phyloP scores from a whole-genome alignment of 2,329 filamentous ascomycete species.

The Stagonosporopsis tanaceti region DNA sequence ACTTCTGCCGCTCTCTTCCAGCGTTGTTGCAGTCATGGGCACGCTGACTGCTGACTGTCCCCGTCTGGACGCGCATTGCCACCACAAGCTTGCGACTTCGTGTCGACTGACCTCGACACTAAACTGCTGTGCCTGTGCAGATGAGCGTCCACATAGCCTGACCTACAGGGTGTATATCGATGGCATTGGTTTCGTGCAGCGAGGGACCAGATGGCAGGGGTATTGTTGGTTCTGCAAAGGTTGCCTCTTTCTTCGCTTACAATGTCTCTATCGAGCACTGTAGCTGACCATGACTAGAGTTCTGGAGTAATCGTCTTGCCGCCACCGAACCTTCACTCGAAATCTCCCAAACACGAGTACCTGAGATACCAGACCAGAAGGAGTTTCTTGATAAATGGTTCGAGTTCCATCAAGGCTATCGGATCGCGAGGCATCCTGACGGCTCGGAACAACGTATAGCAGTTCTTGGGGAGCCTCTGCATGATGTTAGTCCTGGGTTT shows the following conservation, averaged over 20 bases:
- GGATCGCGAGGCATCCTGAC: conserved; percentile 50
- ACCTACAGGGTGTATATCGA: conserved; percentile 59
- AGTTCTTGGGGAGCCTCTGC: conserved; percentile 57
- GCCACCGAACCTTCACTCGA: conserved; percentile 52
- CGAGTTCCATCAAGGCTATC: conserved; percentile 59
- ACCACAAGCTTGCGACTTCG: conserved; percentile 53
- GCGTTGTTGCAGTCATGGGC: conserved; percentile 39
- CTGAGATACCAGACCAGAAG: conserved; percentile 56
- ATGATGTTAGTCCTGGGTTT: conserved; percentile 56
- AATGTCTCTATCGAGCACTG: not conserved
- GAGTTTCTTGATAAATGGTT: conserved; percentile 58
- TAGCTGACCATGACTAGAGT: conserved; percentile 45
- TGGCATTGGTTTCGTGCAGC: conserved; percentile 58
- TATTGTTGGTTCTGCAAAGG: conserved; percentile 62
- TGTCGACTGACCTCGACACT: conserved; percentile 52
- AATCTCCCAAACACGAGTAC: conserved; percentile 56
- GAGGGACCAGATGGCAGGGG: conserved; percentile 58
- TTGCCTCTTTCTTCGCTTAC: conserved; percentile 11
- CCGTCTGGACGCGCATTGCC: conserved; percentile 48
- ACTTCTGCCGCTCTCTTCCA: not conserved
- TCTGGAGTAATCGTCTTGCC: conserved; percentile 57
- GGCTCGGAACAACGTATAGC: conserved; percentile 55
- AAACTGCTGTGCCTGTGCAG: conserved; percentile 53
- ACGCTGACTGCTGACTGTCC: conserved; percentile 51
- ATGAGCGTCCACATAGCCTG: conserved; percentile 51